phyloP scores from a whole-genome alignment of 2,329 filamentous ascomycete genomes.

The Ophiostoma sp. region DNA sequence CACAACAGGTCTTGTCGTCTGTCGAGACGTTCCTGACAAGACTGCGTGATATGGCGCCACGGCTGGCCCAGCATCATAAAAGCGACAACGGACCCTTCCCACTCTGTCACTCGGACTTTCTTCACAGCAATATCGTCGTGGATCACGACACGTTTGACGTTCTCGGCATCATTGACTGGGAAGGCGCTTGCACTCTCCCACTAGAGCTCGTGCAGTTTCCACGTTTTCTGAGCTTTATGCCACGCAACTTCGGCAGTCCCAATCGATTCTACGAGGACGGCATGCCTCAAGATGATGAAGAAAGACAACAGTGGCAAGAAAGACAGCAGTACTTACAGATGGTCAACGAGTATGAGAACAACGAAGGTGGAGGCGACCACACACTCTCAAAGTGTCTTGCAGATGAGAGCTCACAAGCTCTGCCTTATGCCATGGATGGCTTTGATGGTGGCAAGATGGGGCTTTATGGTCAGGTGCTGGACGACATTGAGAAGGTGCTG shows the following conservation, averaged over 20 bases:
- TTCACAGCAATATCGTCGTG: constrained; percentile 39
- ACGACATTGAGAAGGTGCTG: constrained; percentile 18
- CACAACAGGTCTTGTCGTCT: constrained; percentile 23
- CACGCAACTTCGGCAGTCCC: constrained; percentile 11
- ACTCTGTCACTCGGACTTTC: constrained; percentile 37
- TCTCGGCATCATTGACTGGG: constrained; percentile 39
- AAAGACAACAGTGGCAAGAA: constrained; percentile 16
- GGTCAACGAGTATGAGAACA: background rate
- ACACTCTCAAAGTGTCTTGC: constrained; percentile 20
- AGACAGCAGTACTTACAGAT: constrained; percentile 17
- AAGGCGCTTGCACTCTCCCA: constrained; percentile 34
- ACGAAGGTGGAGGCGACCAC: background rate
- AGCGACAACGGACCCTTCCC: constrained; percentile 37
- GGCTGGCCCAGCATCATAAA: background rate
- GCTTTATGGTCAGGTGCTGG: constrained; percentile 22
- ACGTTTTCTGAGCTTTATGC: constrained; percentile 30
- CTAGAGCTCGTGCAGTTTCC: constrained; percentile 33
- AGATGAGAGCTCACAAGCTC: constrained; percentile 3
- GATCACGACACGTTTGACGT: constrained; percentile 32
- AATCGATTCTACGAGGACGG: background rate
- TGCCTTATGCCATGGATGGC: constrained; percentile 13
- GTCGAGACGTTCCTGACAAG: constrained; percentile 27
- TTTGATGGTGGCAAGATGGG: constrained; percentile 22
- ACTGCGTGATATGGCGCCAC: constrained; percentile 22
- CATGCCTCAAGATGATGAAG: constrained; percentile 3